Base-by-base conservation (phyloP, 805 yeast genomes). In the Maudiozyma barnettii region DNA sequence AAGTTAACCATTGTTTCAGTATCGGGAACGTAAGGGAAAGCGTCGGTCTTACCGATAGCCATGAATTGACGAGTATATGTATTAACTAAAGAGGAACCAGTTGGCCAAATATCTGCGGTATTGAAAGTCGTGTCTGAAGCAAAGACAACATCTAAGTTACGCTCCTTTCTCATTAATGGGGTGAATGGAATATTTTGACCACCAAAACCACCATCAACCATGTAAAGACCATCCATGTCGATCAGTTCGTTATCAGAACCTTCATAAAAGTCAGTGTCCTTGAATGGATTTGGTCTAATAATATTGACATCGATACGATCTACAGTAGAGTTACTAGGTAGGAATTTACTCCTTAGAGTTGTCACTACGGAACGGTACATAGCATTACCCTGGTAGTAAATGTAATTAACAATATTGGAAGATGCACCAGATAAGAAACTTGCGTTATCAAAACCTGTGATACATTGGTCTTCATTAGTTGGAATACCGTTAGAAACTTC, bases 341-440 rank as follows among this genome's bases (percentile, higher is more conserved):
- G 67, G 56, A 79, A 69, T 42, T 63, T 58, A 16, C 67, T 55
- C 3, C 77, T 67, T 12, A 79, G 56, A 9, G 45, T 39, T 1
- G 26, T 26, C 9, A 79, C 56, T 23, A 18, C 65, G 63, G 22
- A 79, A 78, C 12, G 70, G 49, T 6, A 73, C 45, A 51, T 82
- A 62, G 56, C 75, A 63, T 18, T 50, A 49, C 83, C 63, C 52
- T 75, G 73, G 39, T 82, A 64, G n/a, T 84, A 59, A 45, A 82
- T 69, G 60, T 78, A 79, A 60, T 84, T 87, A 70, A 88, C 87
- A 43, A 87, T 65, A 1, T 90, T 73, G 2, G 95, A 83, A 1
- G 95, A 85, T 4, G 95, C 81, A 30, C 95, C 95, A 66, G 86
- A 68, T 29, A 85, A 67, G 59, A 78, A 89, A 5, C 95, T 93